Percentiles rank a stretch among this genome's conserved stretches.
Evolutionary conservation across 768 basidiomycete species (phyloP).

Genomic region (Leccinum sublutescens): DNA sequence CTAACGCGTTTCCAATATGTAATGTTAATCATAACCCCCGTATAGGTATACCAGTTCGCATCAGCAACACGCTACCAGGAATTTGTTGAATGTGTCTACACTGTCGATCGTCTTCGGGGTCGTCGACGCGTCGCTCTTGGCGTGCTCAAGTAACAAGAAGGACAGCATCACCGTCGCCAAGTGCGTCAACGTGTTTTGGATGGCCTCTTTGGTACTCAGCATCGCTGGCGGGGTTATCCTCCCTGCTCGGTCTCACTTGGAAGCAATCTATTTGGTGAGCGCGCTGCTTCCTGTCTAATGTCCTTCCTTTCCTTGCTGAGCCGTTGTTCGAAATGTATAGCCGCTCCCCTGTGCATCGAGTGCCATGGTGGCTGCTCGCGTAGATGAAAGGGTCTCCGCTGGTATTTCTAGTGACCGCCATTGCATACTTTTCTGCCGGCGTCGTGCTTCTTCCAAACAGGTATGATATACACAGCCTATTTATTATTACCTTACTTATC

Average conservation of each 20-base stretch:
- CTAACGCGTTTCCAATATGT: neutral
- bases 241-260: constrained; percentile 49
- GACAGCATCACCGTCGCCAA: constrained; percentile 30
- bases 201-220: constrained; percentile 51
- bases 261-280: constrained; percentile 54
- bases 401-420: constrained; percentile 78
- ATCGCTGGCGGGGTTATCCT: constrained; percentile 45
- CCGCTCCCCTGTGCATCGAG: constrained; percentile 50
- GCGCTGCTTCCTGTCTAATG: neutral
- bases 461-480: constrained; percentile 33
- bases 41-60: constrained; percentile 52
- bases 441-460: constrained; percentile 66
- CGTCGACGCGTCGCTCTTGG: constrained; percentile 50
- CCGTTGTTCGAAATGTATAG: constrained; percentile 12
- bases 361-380: constrained; percentile 58
- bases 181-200: constrained; percentile 52
- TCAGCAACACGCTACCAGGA: constrained; percentile 47
- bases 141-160: constrained; percentile 37
- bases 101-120: constrained; percentile 54
- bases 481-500: neutral
- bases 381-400: constrained; percentile 85
- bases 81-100: constrained; percentile 50
- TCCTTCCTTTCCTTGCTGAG: neutral
- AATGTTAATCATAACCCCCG: neutral
- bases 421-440: constrained; percentile 77